Conservation (phyloP, 257 asterid species). For the Schizonepeta tenuifolia region DNA sequence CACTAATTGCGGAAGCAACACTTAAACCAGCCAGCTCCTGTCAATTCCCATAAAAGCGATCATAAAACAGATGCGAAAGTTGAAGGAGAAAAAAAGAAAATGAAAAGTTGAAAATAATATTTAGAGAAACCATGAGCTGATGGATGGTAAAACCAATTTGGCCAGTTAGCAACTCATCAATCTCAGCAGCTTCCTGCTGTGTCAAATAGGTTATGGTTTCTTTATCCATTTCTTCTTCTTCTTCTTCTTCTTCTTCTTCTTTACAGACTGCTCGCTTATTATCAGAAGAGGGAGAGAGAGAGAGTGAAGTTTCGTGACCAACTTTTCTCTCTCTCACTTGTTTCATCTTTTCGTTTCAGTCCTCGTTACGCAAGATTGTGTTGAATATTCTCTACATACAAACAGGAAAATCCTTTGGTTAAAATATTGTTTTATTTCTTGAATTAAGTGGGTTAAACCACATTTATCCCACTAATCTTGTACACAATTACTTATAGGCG, state of each 20-base stretch:
- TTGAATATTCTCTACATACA: too few relatives aligned
- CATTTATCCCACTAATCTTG: too few relatives aligned
- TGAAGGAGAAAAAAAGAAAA: neutral
- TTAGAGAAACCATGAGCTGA: conserved; percentile 38
- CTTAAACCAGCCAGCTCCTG: conserved; percentile 91
- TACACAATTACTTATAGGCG: too few relatives aligned
- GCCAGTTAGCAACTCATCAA: conserved; percentile 28
- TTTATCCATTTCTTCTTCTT: conserved; percentile 20
- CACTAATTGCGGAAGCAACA: conserved; percentile 74
- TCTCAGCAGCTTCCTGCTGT: conserved; percentile 37
- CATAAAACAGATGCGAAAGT: neutral
- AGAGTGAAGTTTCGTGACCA: neutral
- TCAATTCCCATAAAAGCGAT: neutral
- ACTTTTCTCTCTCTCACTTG: too few relatives aligned
- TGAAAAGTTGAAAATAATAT: neutral
- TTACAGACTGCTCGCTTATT: too few relatives aligned
- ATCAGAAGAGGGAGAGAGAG: too few relatives aligned
- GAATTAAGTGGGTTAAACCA: too few relatives aligned
- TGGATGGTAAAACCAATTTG: conserved; percentile 31
- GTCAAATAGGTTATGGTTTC: conserved; percentile 29
- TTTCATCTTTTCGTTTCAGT: too few relatives aligned
- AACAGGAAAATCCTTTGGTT: too few relatives aligned
- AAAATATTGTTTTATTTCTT: too few relatives aligned
- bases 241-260: too few relatives aligned
- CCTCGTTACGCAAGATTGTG: too few relatives aligned